Conservation (phyloP, 768 basidiomycete genomes). For the Boletus coccyginus region DNA sequence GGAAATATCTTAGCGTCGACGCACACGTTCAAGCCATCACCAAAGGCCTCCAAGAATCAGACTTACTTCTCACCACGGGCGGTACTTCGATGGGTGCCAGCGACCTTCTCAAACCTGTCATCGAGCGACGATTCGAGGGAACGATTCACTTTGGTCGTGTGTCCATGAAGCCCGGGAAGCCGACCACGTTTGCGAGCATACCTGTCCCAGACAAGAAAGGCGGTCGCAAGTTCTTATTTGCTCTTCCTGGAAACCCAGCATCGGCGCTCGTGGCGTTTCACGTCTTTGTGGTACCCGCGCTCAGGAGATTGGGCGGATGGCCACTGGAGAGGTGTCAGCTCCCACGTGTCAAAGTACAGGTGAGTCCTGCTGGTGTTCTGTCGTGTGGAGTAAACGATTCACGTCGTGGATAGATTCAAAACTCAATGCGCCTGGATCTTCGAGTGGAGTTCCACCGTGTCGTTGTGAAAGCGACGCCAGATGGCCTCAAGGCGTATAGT, state of each 20-base stretch:
- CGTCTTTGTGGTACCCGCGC: slow-evolving; percentile 79
- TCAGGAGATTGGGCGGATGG: slow-evolving; percentile 73
- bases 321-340: slow-evolving; percentile 48
- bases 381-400: neutral
- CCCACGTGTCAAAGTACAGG: slow-evolving; percentile 63
- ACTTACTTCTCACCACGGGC: slow-evolving; percentile 81
- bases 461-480: slow-evolving; percentile 42
- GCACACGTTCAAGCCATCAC: slow-evolving; percentile 57
- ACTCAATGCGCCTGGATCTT: slow-evolving; percentile 63
- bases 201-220: slow-evolving; percentile 37
- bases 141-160: slow-evolving; percentile 86
- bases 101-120: slow-evolving; percentile 84
- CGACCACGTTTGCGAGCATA: slow-evolving; percentile 85
- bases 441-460: slow-evolving; percentile 86
- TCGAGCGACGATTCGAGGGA: slow-evolving; percentile 75
- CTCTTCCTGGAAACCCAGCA: slow-evolving; percentile 87
- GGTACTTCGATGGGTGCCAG: slow-evolving; percentile 91
- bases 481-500: slow-evolving; percentile 62
- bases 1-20: slow-evolving; percentile 40
- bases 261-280: slow-evolving; percentile 85
- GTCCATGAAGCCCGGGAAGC: slow-evolving; percentile 81
- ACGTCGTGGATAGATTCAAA: slow-evolving; percentile 44
- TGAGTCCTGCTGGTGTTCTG: slow-evolving; percentile 28
- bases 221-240: slow-evolving; percentile 67
- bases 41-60: slow-evolving; percentile 58